A percentile compares a stretch with the other conserved stretches of the same genome.
Conservation (phyloP, 1,284 basidiomycete genomes). For the Coniferiporia sulphurascens region DNA sequence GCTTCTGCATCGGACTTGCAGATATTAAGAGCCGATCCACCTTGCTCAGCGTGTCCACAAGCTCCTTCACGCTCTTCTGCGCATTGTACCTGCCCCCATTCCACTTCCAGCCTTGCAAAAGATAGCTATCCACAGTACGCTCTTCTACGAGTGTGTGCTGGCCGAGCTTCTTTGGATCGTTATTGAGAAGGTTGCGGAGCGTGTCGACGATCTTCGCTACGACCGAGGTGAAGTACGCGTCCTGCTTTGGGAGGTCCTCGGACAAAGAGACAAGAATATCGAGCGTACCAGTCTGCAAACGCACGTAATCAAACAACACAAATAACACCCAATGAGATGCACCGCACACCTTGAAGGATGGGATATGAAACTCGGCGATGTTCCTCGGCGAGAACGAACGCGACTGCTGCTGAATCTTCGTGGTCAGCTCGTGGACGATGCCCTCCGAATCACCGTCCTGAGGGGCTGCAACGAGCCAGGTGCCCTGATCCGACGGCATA, state of each 20-base stretch:
- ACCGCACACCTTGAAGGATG: slow-evolving; percentile 67
- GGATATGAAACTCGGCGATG: slow-evolving; percentile 58
- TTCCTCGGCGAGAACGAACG: slow-evolving; percentile 43
- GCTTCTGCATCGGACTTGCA: neutral
- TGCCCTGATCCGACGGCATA: slow-evolving; percentile 85
- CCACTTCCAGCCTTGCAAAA: slow-evolving; percentile 80
- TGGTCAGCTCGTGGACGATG: slow-evolving; percentile 53
- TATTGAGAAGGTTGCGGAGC: slow-evolving; percentile 85
- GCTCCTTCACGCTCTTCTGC: slow-evolving; percentile 74
- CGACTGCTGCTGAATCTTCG: slow-evolving; percentile 51
- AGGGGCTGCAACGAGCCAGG: slow-evolving; percentile 75
- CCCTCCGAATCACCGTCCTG: slow-evolving; percentile 73
- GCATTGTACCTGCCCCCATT: slow-evolving; percentile 84
- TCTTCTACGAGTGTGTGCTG: slow-evolving; percentile 88
- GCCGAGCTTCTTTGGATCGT: slow-evolving; percentile 77
- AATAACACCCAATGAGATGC: neutral
- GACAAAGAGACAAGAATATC: slow-evolving; percentile 87
- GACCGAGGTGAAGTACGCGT: slow-evolving; percentile 80
- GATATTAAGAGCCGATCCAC: slow-evolving; percentile 36
- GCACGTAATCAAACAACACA: neutral
- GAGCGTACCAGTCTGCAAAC: slow-evolving; percentile 88
- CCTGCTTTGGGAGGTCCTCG: slow-evolving; percentile 91
- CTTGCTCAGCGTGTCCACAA: slow-evolving; percentile 79
- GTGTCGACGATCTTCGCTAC: slow-evolving; percentile 95
- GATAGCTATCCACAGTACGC: slow-evolving; percentile 74